Evolutionary conservation across 192 early-diverging fungal species (phyloP), one percentile per base, ranked within the genome.

Genomic region (Obelidium mucronatum): DNA sequence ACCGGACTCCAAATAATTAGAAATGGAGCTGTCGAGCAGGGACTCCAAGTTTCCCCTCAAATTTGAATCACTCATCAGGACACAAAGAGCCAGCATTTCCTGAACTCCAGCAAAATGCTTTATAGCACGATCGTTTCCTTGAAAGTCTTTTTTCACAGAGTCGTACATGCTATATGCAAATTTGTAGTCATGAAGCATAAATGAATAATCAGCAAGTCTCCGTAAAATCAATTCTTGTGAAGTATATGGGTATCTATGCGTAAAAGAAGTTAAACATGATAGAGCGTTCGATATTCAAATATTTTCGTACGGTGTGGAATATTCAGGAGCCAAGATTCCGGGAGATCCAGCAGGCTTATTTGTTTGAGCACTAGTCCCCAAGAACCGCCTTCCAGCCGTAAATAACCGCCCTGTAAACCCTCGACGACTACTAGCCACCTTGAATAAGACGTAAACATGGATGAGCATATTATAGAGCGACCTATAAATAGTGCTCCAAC

Each of bases 131-230:
- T 88, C 86, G 48, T 79, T 83, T 65, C 92, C 92, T 3, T 91
- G 87, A 85, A 91, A 98, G 65, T 97, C 97, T 53, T 89, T 89
- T 51, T 92, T 91, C 3, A 94, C 94, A 0, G 90, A 90, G 71
- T 99, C 96, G 73, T 98, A 99, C 3, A 96, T 91, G 0, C 88
- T 85, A 67, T 90, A 89, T 2, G 98, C 97, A 80, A 98, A 93
- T 58, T 88, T 87, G 80, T 92, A 98, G 77, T 99, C 98, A 31
- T 92, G 84, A 2, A 99, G 82, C 97, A 98, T 98, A 77, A 99
- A 98, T 2, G 95, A 91, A 82, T 92, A 99, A 83, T 98, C 97
- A 13, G 93, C 98, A 31, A 98, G 84, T 77, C 92, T 93, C 3
- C 97, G 87, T 88, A 98, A 89, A 73, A 95, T 89, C 11, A 96